phyloP scores from a whole-genome alignment of 106 monocot genomes.

The Vanilla planifolia region DNA sequence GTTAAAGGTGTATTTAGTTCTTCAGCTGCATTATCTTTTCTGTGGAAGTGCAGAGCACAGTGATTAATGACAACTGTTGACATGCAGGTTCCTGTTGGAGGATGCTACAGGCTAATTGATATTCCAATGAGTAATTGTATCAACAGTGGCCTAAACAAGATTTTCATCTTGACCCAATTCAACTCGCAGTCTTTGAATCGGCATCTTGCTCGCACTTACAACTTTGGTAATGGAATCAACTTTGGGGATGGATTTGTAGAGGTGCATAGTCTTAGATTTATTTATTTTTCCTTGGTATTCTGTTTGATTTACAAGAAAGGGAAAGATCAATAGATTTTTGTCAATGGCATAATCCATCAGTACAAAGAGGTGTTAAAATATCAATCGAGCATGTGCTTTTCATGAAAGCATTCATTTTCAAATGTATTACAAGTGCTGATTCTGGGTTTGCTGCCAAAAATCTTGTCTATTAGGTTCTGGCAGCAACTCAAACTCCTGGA shows the following conservation, averaged over 20 bases:
- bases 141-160: conserved; percentile 59
- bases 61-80: too few species aligned
- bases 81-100: conserved; percentile 36
- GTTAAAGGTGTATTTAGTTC: too few species aligned
- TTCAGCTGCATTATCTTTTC: too few species aligned
- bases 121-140: conserved; percentile 76
- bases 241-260: conserved; percentile 65
- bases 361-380: too few species aligned
- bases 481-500: conserved; percentile 89
- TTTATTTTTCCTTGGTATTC: background rate
- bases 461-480: conserved; percentile 49
- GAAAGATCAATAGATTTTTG: too few species aligned
- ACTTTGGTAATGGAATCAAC: conserved; percentile 35
- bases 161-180: conserved; percentile 60
- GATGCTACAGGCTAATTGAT: conserved; percentile 63
- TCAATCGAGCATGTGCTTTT: too few species aligned
- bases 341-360: too few species aligned
- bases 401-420: too few species aligned
- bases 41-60: too few species aligned
- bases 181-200: conserved; percentile 61
- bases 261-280: conserved; percentile 26
- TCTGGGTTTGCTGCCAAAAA: too few species aligned
- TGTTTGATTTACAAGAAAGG: too few species aligned
- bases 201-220: conserved; percentile 47
- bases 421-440: too few species aligned